Evolutionary conservation across 2,329 filamentous ascomycete genomes (phyloP).

Genomic region (Podosphaera xanthii): DNA sequence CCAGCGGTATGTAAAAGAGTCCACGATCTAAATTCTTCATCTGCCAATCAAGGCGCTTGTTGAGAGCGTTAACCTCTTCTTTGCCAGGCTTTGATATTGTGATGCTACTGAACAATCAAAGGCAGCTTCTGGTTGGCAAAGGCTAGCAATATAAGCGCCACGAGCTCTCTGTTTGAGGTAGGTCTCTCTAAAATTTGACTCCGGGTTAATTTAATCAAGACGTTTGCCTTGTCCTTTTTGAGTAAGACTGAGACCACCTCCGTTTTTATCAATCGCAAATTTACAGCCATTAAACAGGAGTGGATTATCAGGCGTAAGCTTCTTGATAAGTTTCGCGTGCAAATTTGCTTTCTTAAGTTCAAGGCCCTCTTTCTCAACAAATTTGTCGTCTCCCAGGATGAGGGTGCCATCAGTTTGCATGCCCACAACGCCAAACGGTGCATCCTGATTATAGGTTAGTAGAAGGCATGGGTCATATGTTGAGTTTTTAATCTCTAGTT

Average conservation of each 20-base stretch:
- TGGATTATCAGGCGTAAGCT: not conserved
- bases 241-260: not conserved
- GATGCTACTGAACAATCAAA: not conserved
- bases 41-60: not conserved
- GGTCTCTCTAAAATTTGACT: not conserved
- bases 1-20: not conserved
- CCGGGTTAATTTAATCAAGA: not conserved
- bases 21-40: not conserved
- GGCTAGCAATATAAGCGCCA: constrained; percentile 1
- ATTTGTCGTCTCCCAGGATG: constrained; percentile 1
- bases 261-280: not conserved
- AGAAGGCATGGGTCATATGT: not conserved
- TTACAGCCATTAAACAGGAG: constrained; percentile 2
- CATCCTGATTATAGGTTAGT: not conserved
- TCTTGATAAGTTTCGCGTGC: not conserved
- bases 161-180: not conserved
- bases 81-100: not conserved
- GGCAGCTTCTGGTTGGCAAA: constrained; percentile 1
- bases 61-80: not conserved
- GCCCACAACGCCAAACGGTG: constrained; percentile 2
- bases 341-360: constrained; percentile 1
- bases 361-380: not conserved
- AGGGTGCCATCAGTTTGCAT: constrained; percentile 3
- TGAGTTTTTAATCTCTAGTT: not conserved
- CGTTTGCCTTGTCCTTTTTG: constrained; percentile 1